Evolutionary conservation across 1,284 basidiomycete species (phyloP), one percentile per base, ranked within the genome.

Genomic region (Waitea zeae): DNA sequence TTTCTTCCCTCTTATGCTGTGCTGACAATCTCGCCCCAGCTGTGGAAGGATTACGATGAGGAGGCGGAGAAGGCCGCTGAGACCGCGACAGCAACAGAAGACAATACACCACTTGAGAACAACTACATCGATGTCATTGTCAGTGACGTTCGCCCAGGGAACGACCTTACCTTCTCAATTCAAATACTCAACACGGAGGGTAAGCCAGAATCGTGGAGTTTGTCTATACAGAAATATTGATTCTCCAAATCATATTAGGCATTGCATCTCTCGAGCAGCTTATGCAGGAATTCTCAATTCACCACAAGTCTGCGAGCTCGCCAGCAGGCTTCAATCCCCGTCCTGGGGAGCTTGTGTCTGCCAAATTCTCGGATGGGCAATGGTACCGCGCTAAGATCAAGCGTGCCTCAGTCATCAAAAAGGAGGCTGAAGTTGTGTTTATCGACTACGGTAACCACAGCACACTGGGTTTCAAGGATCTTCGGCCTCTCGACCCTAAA

Each of bases 361-460:
- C 81, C 6, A 83, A 82, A 50, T 87, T 84, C 54, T 82, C 78
- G 14, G 89, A 95, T 53, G 80, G 84, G 17, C 68, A 78, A 39
- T 96, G 90, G 90, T 96, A 95, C 55, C 81, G 90, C 37, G 90
- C 90, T 29, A 82, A 76, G 57, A 77, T 95, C 42, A 78, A 79
- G 40, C 70, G 81, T 24, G 62, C 73, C 17, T 90, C 82, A 22
- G 71, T 77, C 3, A 49, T 86, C 34, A 92, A 89, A 60, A 88
- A 82, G 52, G 81, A 87, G 53, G 84, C 80, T 2, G 84, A 89
- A 49, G 76, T 90, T 26, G 80, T 75, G 5, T 87, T 84, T 53
- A 84, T 86, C 42, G 82, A 83, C 54, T 87, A 87, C 46, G 88
- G 88, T 34, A 90, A 92, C 51, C 84, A 89, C 57, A 84, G 88